Percentiles rank a stretch among this genome's conserved stretches.
phyloP scores from a whole-genome alignment of 2,329 filamentous ascomycete species.

The Ascosphaera apis region DNA sequence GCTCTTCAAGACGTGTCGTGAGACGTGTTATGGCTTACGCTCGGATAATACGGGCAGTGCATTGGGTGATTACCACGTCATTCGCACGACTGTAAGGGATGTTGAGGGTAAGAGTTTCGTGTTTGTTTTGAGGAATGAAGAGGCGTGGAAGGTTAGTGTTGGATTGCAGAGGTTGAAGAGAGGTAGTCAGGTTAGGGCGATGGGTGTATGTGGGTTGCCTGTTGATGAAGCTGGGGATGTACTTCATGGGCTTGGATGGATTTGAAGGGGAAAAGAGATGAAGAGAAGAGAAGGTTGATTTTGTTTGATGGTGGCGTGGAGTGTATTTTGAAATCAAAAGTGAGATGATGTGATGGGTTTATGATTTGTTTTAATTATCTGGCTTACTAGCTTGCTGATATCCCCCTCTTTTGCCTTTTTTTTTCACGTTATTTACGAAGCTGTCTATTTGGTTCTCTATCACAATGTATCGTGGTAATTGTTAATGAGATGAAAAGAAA shows the following conservation, averaged over 20 bases:
- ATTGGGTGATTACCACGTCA: constrained; percentile 24
- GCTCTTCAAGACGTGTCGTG: constrained; percentile 41
- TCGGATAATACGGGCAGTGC: no score
- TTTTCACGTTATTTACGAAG: no score
- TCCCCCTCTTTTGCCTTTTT: no score
- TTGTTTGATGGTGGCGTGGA: no score
- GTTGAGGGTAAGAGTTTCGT: constrained; percentile 37
- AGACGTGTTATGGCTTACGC: constrained; percentile 22
- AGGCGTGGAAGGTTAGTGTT: constrained; percentile 39
- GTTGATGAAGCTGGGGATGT: constrained; percentile 19
- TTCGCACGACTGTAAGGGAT: constrained; percentile 35
- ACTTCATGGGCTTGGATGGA: constrained; percentile 18
- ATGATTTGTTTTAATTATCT: no score
- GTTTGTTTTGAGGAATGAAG: constrained; percentile 34
- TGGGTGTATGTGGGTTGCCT: constrained; percentile 31
- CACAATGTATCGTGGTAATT: no score
- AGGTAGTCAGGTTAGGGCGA: constrained; percentile 30
- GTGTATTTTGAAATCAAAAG: no score
- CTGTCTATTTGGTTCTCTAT: no score
- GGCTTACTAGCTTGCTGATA: no score
- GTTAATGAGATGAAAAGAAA: no score
- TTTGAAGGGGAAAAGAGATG: constrained; percentile 7
- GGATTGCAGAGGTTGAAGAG: constrained; percentile 33
- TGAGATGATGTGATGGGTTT: no score
- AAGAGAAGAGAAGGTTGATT: no score